Evolutionary conservation across 345 rosid genomes (phyloP).

Genomic region (Clausena lansium): DNA sequence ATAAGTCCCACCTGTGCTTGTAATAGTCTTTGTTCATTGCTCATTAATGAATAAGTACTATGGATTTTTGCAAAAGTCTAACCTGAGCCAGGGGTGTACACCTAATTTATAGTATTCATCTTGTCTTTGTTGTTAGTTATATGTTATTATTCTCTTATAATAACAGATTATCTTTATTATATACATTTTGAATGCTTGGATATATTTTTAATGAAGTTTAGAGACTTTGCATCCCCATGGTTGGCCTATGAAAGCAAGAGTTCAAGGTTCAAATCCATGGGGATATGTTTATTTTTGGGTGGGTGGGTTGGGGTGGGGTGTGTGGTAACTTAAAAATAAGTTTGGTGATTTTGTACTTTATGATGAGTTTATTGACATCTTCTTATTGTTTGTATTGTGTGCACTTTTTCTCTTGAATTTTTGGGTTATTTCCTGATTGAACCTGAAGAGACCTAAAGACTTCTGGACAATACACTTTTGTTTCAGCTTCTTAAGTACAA

Average conservation of each 20-base stretch:
- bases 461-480: not conserved
- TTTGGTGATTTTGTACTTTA: too few relatives aligned
- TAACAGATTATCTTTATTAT: not conserved
- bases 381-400: not conserved
- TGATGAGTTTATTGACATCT: conserved; percentile 7
- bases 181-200: not conserved
- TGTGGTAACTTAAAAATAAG: too few relatives aligned
- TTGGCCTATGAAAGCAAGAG: too few relatives aligned
- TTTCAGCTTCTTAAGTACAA: not conserved
- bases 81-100: not conserved
- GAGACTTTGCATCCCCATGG: too few relatives aligned
- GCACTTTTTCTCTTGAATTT: not conserved
- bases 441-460: not conserved
- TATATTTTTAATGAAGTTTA: not conserved
- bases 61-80: not conserved
- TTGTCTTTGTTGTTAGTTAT: not conserved
- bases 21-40: not conserved
- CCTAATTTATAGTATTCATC: not conserved
- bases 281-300: too few relatives aligned
- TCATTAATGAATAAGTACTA: not conserved
- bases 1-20: not conserved
- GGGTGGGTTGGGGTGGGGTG: too few relatives aligned
- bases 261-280: too few relatives aligned
- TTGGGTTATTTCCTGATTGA: not conserved
- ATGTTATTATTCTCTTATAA: not conserved